Percentiles rank a stretch among this genome's conserved stretches.
phyloP scores from a whole-genome alignment of 1,284 basidiomycete species.

The Somion occarium region DNA sequence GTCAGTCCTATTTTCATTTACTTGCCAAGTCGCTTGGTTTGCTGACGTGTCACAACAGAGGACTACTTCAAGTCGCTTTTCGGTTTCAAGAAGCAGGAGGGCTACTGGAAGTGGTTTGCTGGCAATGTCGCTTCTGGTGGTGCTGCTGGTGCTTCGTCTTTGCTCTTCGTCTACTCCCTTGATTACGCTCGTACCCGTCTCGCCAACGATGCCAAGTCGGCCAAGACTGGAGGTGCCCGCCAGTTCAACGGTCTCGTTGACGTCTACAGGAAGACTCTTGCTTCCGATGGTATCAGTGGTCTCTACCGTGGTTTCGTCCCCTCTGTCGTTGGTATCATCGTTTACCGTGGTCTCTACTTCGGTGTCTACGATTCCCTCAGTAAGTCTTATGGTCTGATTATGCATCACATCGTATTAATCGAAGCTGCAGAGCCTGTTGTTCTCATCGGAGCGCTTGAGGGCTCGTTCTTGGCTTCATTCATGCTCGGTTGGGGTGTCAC shows the following conservation, averaged over 20 bases:
- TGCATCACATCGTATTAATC: neutral
- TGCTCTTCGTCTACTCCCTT: constrained; percentile 97
- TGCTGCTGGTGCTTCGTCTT: constrained; percentile 93
- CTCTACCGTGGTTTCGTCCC: constrained; percentile 96
- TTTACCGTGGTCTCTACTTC: constrained; percentile 96
- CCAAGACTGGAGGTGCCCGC: constrained; percentile 85
- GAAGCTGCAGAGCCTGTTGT: constrained; percentile 76
- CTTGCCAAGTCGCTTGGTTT: neutral
- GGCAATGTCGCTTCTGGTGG: constrained; percentile 96
- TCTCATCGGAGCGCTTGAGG: constrained; percentile 83
- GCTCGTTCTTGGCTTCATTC: constrained; percentile 91
- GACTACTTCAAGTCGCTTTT: constrained; percentile 96
- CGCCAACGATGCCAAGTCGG: constrained; percentile 93
- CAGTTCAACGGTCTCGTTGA: constrained; percentile 96
- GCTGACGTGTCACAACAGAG: constrained; percentile 49
- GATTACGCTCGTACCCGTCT: constrained; percentile 98
- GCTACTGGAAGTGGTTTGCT: constrained; percentile 88
- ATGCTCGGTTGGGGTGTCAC: constrained; percentile 92
- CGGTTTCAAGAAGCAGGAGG: constrained; percentile 86
- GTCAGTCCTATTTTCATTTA: constrained; percentile 39
- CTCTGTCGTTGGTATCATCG: constrained; percentile 92
- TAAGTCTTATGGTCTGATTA: constrained; percentile 34
- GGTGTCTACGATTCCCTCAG: constrained; percentile 93
- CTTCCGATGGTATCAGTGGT: constrained; percentile 83
- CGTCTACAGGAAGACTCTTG: constrained; percentile 92